Evolutionary conservation across 2,329 filamentous ascomycete species (phyloP), one percentile per base, ranked within the genome.

Genomic region (Phyllosticta capitalensis): DNA sequence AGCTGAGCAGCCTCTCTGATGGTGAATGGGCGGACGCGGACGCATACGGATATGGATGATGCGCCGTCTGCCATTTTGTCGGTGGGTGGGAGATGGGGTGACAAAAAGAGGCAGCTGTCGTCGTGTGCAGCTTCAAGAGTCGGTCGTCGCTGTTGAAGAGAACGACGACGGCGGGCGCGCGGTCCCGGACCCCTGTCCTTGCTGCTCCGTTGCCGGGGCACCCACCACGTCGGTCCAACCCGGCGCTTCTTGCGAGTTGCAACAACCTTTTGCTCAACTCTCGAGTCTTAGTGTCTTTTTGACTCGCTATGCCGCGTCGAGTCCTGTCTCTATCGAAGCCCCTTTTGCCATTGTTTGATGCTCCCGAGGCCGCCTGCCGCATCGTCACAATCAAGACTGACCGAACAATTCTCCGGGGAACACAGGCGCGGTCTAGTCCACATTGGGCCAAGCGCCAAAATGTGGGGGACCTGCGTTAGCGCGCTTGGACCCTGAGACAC

Each of bases 1-100:
- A 99, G 78, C 76, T 97, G 92, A 49, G 94, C 94, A 66, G 94
- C 94, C 80, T 99, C 94, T 76, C 91, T 82, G 66, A 97, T 96
- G 12, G 84, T 87, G 67, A 87, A 87, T 21, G 84, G 84, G 62
- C 84, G 79, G 55, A 87, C 83, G 72, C 83, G 78, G 64, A 87
- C 82, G 54, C 76, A 74, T 65, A 80, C 78, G 61, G 75, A 72
- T 66, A 80, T 80, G 65, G 76, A 79, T 61, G 76, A 78, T 57
- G 77, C 76, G 70, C 76, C 77, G 63, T 74, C 75, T 64, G 54
- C 54, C 58, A 60, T 60, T 30, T 54, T 60, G 54, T 53, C 20
- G 52, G 20, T 45, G 38, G 38, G 38, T 45, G 38, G 38, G 38
- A 45, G 38, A n/a, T 45, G 38, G 38, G 14, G n/a, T 19, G 38